Conservation (phyloP, 352 stramenopile genomes). For the Globisporangium irregulare region DNA sequence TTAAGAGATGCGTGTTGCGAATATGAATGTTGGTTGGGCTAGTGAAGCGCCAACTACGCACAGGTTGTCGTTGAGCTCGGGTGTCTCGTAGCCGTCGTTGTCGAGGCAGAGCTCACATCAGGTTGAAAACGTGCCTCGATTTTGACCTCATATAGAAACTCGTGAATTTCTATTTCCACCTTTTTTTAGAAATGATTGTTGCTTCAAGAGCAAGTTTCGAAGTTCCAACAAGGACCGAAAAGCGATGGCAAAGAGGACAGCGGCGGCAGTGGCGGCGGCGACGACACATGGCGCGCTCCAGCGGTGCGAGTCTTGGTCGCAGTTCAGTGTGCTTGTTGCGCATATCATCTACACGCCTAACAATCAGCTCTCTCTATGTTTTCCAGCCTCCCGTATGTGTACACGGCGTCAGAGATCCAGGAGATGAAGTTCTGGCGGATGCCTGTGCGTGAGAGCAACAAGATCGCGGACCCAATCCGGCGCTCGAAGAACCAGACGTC, state of each 20-base stretch:
- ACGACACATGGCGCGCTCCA: constrained; percentile 69
- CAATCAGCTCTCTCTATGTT: too few relatives aligned
- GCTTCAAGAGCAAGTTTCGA: too few relatives aligned
- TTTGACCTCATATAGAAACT: too few relatives aligned
- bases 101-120: constrained; percentile 71
- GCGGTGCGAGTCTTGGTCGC: constrained; percentile 31
- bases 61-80: constrained; percentile 80
- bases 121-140: too few relatives aligned
- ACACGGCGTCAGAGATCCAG: constrained; percentile 79
- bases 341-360: neutral
- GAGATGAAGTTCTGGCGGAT: constrained; percentile 87
- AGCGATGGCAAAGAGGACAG: constrained; percentile 19
- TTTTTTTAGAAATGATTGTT: too few relatives aligned
- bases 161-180: too few relatives aligned
- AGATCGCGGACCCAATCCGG: constrained; percentile 77
- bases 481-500: constrained; percentile 80
- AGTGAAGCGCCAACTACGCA: neutral
- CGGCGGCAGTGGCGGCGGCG: constrained; percentile 26
- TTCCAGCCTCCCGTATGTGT: constrained; percentile 68
- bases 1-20: too few relatives aligned
- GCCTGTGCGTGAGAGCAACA: constrained; percentile 66
- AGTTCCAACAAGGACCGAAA: neutral
- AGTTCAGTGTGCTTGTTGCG: neutral
- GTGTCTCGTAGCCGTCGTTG: constrained; percentile 45
- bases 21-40: too few relatives aligned